Conservation (phyloP, 805 yeast species). For the Kodamaea kakaduensis region DNA sequence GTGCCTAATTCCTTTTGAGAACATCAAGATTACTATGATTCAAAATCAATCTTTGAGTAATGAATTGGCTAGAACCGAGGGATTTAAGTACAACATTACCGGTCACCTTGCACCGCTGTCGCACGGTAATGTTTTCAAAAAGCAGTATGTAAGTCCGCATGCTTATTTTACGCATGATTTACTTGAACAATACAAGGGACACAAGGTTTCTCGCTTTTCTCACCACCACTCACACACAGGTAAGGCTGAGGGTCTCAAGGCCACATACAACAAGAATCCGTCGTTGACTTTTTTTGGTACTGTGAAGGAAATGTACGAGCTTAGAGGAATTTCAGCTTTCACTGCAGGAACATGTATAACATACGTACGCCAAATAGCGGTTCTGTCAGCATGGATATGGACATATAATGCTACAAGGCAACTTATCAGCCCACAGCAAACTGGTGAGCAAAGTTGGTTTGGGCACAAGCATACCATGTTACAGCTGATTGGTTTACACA, state of each 20-base stretch:
- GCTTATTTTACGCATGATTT: slow-evolving; percentile 38
- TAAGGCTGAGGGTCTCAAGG: slow-evolving; percentile 19
- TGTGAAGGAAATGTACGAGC: slow-evolving; percentile 59
- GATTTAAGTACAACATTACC: slow-evolving; percentile 8
- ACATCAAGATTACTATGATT: slow-evolving; percentile 73
- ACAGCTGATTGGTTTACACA: slow-evolving; percentile 49
- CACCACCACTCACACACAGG: slow-evolving; percentile 8
- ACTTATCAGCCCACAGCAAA: slow-evolving; percentile 49
- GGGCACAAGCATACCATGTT: slow-evolving; percentile 39
- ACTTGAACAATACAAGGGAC: slow-evolving; percentile 23
- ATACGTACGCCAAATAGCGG: slow-evolving; percentile 68
- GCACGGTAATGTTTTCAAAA: slow-evolving; percentile 18
- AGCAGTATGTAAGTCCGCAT: slow-evolving; percentile 40
- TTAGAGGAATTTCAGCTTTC: slow-evolving; percentile 75
- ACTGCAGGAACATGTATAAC: slow-evolving; percentile 85
- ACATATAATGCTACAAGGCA: slow-evolving; percentile 78
- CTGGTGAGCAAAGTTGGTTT: slow-evolving; percentile 37
- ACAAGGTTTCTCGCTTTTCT: slow-evolving; percentile 21
- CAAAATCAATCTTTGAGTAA: slow-evolving; percentile 50
- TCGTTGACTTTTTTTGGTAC: slow-evolving; percentile 51
- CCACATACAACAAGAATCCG: slow-evolving; percentile 48
- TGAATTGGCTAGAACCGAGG: slow-evolving; percentile 17
- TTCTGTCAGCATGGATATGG: slow-evolving; percentile 80
- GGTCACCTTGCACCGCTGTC: slow-evolving; percentile 2
- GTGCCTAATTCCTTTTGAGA: slow-evolving; percentile 88